phyloP scores from a whole-genome alignment of 2,329 filamentous ascomycete species.

The Mariannaea elegans region DNA sequence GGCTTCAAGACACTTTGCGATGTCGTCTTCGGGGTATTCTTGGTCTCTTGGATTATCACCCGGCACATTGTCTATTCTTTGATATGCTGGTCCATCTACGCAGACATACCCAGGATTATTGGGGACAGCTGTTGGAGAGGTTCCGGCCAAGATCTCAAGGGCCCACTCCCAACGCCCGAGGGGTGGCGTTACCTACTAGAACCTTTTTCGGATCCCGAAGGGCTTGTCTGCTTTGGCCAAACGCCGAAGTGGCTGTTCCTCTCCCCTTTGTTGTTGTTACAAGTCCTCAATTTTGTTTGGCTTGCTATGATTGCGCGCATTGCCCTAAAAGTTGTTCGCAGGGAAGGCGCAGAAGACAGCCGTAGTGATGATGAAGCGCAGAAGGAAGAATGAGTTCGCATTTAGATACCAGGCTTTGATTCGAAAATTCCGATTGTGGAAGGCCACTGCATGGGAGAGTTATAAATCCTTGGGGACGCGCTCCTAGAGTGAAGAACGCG shows the following conservation, averaged over 20 bases:
- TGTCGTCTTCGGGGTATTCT: constrained; percentile 82
- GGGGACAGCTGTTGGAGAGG: constrained; percentile 14
- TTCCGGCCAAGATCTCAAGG: not conserved
- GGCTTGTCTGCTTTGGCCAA: constrained; percentile 17
- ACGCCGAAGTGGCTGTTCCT: constrained; percentile 18
- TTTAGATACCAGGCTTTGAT: too few species aligned
- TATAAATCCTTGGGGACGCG: too few species aligned
- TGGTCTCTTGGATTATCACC: constrained; percentile 81
- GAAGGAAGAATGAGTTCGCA: constrained; percentile 3
- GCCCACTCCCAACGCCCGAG: constrained; percentile 1
- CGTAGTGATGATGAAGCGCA: constrained; percentile 20
- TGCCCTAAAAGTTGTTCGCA: constrained; percentile 13
- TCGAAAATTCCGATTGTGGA: too few species aligned
- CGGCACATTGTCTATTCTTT: constrained; percentile 82
- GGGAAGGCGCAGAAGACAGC: constrained; percentile 18
- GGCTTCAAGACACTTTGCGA: constrained; percentile 81
- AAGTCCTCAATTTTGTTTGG: constrained; percentile 19
- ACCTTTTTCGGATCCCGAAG: constrained; percentile 16
- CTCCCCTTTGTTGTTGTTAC: constrained; percentile 15
- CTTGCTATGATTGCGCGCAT: constrained; percentile 23
- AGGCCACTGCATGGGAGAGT: too few species aligned
- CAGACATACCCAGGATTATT: constrained; percentile 18
- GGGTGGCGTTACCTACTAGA: constrained; percentile 17
- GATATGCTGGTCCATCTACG: constrained; percentile 74
- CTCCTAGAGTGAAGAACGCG: too few species aligned